Base-by-base conservation (phyloP, 805 yeast genomes). In the Pichia ethanolica region DNA sequence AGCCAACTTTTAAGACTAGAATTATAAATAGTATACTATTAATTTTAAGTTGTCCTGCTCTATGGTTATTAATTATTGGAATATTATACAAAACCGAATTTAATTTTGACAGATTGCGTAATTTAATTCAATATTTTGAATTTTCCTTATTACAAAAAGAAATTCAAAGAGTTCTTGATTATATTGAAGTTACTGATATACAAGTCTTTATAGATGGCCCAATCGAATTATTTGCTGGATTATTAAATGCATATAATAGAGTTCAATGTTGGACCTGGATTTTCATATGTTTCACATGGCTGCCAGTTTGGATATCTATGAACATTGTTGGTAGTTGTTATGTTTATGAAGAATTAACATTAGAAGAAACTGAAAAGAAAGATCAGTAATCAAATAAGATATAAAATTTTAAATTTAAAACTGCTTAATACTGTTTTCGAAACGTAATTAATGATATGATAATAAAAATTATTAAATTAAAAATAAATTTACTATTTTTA, bases 241-340 rank as follows among this genome's bases (percentile, higher is more conserved):
- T 89, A 13, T 62, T 82, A 10, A 71, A 77, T 30, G 79, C 88
- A 4, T 87, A 90, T 84, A 60, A 70, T 28, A 78, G 81, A 37
- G 67, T 86, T 49, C 85, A 84, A 49, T 82, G 86, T 51, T 89
- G 96, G 91, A 86, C 96, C 0, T 89, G 96, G 90, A 74, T 79
- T 49, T 76, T 86, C 27, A 62, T 89, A 2, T 71, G 81, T 39
- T 68, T 83, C 39, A 86, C 89, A 0, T 89, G 96, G 96, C 63
- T 82, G 37, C 95, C 97, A 4, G 74, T 81, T 5, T 91, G 98
- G 98, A 41, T 81, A 4, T 53, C 59, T 20, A 53, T 53, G 42
- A 37, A 60, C 36, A 28, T 62, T 4, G 58, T 64, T n/a, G 49
- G 63, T 2, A 51, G 60, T 27, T 37, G 56, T n/a, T 62, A 59